These are phyloP conservation scores for Rosa lucieae DNA, from an alignment of 306 rosid genomes.

Conservation along the genomic window DNA sequence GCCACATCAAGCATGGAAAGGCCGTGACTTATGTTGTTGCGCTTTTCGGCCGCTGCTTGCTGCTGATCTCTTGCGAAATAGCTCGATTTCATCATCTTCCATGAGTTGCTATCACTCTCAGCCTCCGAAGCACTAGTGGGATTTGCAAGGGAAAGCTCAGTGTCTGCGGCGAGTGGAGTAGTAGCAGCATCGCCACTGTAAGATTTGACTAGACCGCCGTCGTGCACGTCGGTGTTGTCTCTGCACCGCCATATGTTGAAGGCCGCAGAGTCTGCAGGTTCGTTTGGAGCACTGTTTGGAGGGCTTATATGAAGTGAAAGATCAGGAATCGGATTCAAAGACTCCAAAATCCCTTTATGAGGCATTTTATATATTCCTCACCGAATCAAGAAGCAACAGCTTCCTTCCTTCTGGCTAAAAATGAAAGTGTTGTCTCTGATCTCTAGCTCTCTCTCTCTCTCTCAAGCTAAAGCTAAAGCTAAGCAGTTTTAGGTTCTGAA, in stretches of 20 bases:
- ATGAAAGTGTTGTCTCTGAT: background rate
- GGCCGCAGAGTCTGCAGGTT: conserved; percentile 31
- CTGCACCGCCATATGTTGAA: conserved; percentile 59
- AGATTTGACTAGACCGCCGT: conserved; percentile 29
- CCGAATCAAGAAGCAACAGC: background rate
- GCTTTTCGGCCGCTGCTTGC: background rate
- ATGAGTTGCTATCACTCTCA: conserved; percentile 33
- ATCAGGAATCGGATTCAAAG: conserved; percentile 69
- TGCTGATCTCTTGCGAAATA: conserved; percentile 12
- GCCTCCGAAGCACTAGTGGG: conserved; percentile 37
- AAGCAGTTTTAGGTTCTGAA: conserved; percentile 18
- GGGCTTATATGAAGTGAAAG: conserved; percentile 80
- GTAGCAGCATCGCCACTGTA: conserved; percentile 32
- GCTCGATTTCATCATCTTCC: conserved; percentile 32
- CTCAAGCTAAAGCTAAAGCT: background rate
- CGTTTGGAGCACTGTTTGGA: conserved; percentile 53
- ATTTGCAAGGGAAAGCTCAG: conserved; percentile 49
- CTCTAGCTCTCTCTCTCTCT: background rate
- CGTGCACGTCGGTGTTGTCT: background rate
- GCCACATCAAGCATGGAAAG: conserved; percentile 31
- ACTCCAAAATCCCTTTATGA: conserved; percentile 23
- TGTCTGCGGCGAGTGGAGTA: conserved; percentile 14
- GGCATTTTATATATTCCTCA: conserved; percentile 35
- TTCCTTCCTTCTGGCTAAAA: conserved; percentile 1
- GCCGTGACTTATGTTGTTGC: conserved; percentile 21